Conservation (phyloP, 2,329 filamentous ascomycete species). For the Capronia coronata region DNA sequence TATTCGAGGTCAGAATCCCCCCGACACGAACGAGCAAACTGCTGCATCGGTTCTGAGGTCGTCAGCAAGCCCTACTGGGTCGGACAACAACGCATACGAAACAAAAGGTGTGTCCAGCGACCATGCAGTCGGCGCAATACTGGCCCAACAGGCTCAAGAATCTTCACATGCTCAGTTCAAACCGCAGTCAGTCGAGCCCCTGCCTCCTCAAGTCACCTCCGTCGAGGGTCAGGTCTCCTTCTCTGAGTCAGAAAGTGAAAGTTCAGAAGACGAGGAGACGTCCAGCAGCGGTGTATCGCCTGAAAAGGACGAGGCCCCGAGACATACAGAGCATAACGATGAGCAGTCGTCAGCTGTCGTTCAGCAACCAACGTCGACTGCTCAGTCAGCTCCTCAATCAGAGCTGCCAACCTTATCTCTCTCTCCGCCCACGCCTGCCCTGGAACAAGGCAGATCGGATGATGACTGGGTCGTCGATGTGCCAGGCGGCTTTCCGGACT, state of each 20-base stretch:
- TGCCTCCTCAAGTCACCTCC: conserved; percentile 65
- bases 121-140: conserved; percentile 45
- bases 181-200: conserved; percentile 49
- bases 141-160: conserved; percentile 41
- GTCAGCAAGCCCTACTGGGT: conserved; percentile 31
- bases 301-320: neutral
- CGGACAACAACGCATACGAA: conserved; percentile 32
- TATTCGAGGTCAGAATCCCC: conserved; percentile 43
- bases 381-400: neutral
- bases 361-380: conserved; percentile 4
- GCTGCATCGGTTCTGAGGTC: too few species aligned
- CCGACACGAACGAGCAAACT: conserved; percentile 14
- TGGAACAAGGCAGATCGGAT: conserved; percentile 33
- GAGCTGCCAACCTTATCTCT: conserved; percentile 42
- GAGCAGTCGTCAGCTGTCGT: neutral
- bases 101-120: conserved; percentile 42
- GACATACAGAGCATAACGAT: neutral
- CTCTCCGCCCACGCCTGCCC: conserved; percentile 43
- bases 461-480: conserved; percentile 41
- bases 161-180: conserved; percentile 12
- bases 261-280: conserved; percentile 11
- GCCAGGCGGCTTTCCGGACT: conserved; percentile 54
- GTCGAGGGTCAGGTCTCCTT: conserved; percentile 60
- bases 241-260: conserved; percentile 48
- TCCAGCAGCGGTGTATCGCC: neutral